Conservation (phyloP, 2,329 filamentous ascomycete genomes). For the Teratosphaeria zuluensis region DNA sequence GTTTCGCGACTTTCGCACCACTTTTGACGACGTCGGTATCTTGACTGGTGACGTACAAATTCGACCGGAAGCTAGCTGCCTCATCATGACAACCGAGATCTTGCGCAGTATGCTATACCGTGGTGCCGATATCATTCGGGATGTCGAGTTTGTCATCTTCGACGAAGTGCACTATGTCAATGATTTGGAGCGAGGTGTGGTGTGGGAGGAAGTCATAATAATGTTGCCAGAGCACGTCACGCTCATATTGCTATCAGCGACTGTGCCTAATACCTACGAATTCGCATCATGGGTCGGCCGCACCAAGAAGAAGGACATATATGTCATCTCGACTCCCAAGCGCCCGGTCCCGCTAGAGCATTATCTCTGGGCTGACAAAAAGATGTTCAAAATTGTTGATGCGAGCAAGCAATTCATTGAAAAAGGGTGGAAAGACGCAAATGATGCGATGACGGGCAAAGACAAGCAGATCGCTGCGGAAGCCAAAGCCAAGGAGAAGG, state of each 20-base stretch:
- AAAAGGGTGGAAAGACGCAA: slow-evolving; percentile 89
- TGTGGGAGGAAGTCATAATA: slow-evolving; percentile 99
- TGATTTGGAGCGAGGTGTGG: slow-evolving; percentile 86
- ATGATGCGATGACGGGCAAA: slow-evolving; percentile 68
- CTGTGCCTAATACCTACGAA: slow-evolving; percentile 93
- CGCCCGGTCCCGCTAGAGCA: slow-evolving; percentile 90
- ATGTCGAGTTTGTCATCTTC: slow-evolving; percentile 98
- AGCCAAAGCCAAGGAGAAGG: slow-evolving; percentile 39
- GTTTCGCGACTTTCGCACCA: slow-evolving; percentile 83
- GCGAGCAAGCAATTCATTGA: slow-evolving; percentile 86
- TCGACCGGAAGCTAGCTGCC: slow-evolving; percentile 89
- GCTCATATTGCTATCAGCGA: slow-evolving; percentile 87
- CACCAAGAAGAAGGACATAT: slow-evolving; percentile 98
- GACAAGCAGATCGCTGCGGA: slow-evolving; percentile 57
- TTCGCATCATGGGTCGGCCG: slow-evolving; percentile 97
- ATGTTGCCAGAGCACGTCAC: slow-evolving; percentile 98
- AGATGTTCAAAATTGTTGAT: slow-evolving; percentile 89
- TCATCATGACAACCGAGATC: slow-evolving; percentile 99
- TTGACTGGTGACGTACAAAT: slow-evolving; percentile 97
- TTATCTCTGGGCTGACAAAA: slow-evolving; percentile 86
- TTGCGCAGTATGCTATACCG: slow-evolving; percentile 95
- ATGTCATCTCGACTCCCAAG: slow-evolving; percentile 95
- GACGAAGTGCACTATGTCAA: slow-evolving; percentile 99
- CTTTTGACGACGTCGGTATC: slow-evolving; percentile 93
- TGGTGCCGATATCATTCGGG: slow-evolving; percentile 87